Evolutionary conservation across 2,329 filamentous ascomycete genomes (phyloP), one percentile per base, ranked within the genome.

Genomic region (Daldinia sp.): DNA sequence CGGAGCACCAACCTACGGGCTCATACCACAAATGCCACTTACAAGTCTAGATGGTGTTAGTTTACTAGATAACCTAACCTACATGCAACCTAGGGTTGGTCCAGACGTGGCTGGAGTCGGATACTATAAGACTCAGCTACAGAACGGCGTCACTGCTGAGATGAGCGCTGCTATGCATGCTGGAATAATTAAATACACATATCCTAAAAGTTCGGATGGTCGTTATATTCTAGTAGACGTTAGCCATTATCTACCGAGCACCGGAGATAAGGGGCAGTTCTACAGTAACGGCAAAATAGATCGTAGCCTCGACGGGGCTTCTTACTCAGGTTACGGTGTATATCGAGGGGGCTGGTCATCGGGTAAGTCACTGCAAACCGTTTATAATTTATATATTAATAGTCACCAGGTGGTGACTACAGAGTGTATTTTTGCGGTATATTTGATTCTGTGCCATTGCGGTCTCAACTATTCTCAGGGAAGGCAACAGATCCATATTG

Each of bases 1-100:
- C 11, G 86, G 86, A 0, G 81, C 81, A 8, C 83, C 85, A 0
- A 87, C 85, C 58, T 88, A 87, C 59, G 85, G 85, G 0, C 77
- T 86, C 3, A 79, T 84, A 32, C 76, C 81, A 0, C 82, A 83
- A 61, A 77, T 84, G 71, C 82, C 81, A 0, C 72, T 84, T 7
- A 75, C 73, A 2, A 74, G 66, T 1, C 63, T 82, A 1, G 79
- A 81, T 0, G 72, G 74, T 4, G 73, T 83, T 37, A 77, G 75
- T 61, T 72, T 87, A 8, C 76, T 80, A 1, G 83, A 85, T 67
- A 81, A 86, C 13, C 75, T 61, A 1, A 79, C 78, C 1, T 79
- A 79, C 77, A 85, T 79, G 78, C 81, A 78, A 59, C 74, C 76
- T 27, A 80, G 75, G 60, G 66, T 70, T 3, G 70, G 58, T 7